Percentiles rank a stretch among this genome's conserved stretches.
Conservation (phyloP, 2,329 filamentous ascomycete genomes). For the Penicillium sp. region DNA sequence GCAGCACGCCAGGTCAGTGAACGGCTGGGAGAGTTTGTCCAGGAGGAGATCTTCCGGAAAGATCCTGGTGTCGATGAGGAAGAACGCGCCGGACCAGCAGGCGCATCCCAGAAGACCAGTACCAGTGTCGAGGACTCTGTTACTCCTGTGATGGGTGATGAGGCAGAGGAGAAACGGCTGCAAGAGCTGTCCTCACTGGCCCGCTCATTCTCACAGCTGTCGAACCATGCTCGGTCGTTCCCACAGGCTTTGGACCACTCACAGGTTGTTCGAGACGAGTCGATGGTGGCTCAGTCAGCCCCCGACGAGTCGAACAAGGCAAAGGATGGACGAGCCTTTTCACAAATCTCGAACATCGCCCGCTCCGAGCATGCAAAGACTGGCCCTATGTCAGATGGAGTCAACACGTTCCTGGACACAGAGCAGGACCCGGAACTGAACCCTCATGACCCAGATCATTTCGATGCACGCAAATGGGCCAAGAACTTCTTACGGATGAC, state of each 20-base stretch:
- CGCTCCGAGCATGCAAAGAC: neutral
- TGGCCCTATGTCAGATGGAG: slow-evolving; percentile 4
- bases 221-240: slow-evolving; percentile 13
- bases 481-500: slow-evolving; percentile 34
- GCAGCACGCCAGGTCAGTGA: slow-evolving; percentile 8
- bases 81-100: too few species aligned
- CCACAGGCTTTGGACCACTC: too few species aligned
- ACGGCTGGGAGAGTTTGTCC: slow-evolving; percentile 3
- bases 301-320: too few species aligned
- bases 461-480: slow-evolving; percentile 43
- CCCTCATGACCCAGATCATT: slow-evolving; percentile 35
- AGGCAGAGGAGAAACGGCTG: slow-evolving; percentile 20
- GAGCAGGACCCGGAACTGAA: slow-evolving; percentile 35
- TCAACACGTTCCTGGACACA: slow-evolving; percentile 35
- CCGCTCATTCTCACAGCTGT: slow-evolving; percentile 27
- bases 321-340: too few species aligned
- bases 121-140: neutral
- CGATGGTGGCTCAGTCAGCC: too few species aligned
- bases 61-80: too few species aligned
- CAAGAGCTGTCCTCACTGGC: slow-evolving; percentile 26
- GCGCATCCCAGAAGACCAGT: neutral
- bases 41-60: slow-evolving; percentile 6
- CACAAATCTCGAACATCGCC: too few species aligned
- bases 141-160: slow-evolving; percentile 18
- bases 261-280: too few species aligned